Percentiles rank a stretch among this genome's conserved stretches.
These are phyloP conservation scores for Lasiodiplodia citricola DNA, from an alignment of 2,329 filamentous ascomycete species.

Conservation along the genomic window DNA sequence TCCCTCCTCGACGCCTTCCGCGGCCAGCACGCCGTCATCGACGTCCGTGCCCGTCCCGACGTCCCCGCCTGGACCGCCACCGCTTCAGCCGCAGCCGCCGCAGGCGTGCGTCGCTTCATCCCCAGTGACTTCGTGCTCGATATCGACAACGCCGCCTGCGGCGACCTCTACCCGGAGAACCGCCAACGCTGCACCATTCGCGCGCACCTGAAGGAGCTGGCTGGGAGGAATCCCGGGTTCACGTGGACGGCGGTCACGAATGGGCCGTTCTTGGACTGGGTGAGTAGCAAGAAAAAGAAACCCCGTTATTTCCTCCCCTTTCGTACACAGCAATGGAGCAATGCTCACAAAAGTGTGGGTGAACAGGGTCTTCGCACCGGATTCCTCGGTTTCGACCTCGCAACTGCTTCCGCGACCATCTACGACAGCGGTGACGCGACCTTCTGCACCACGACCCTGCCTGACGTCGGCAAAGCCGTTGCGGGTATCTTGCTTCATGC, in stretches of 20 bases:
- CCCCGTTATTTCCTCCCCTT: too few relatives aligned
- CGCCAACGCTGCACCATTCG: neutral
- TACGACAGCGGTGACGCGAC: slow-evolving; percentile 62
- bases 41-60: slow-evolving; percentile 49
- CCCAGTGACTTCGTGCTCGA: slow-evolving; percentile 66
- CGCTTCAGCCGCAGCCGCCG: slow-evolving; percentile 63
- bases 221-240: slow-evolving; percentile 50
- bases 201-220: neutral
- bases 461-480: slow-evolving; percentile 58
- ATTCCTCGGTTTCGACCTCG: slow-evolving; percentile 21
- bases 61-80: slow-evolving; percentile 56
- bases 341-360: slow-evolving; percentile 32
- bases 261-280: slow-evolving; percentile 67
- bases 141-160: slow-evolving; percentile 52
- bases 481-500: slow-evolving; percentile 57
- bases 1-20: slow-evolving; percentile 58
- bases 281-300: neutral
- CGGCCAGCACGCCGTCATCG: slow-evolving; percentile 63
- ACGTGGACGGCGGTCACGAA: slow-evolving; percentile 65
- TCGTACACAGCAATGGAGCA: too few relatives aligned
- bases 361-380: neutral
- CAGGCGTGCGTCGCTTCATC: slow-evolving; percentile 65
- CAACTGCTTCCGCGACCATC: slow-evolving; percentile 58
- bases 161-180: neutral
- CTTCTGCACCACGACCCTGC: slow-evolving; percentile 58